Evolutionary conservation across 768 basidiomycete species (phyloP), one percentile per base, ranked within the genome.

Genomic region (Ramaria sp.): DNA sequence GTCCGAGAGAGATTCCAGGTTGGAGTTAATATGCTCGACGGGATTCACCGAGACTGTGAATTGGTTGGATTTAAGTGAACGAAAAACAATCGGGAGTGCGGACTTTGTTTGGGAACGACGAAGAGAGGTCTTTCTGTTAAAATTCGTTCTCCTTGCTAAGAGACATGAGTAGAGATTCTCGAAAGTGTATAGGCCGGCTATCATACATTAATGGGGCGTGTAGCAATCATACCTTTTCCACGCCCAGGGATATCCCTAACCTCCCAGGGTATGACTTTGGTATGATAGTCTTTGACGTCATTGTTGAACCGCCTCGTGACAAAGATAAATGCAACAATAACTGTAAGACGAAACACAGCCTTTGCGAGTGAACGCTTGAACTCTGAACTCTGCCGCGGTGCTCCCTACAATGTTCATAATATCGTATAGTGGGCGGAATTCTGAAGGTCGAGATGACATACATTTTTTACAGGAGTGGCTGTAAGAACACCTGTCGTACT

Each of bases 81-180:
- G 16, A 41, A n/a, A 28, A 41, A 30, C 34, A 36, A 44, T 10
- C 3, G 15, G 36, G n/a, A 12, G 50, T 37, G 64, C 75, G 48
- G 47, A 83, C 82, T 70, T 57, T 71, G 63, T 44, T 57, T 63
- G 4, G 81, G 79, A 5, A 82, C 73, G 5, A 70, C 58, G 58
- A 85, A 75, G 1, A 81, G 64, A 4, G 82, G 80, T 41, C 65
- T 65, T 62, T 85, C 82, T 39, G 69, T 72, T 3, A 82, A 67
- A 15, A 85, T 58, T 1, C 77, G 65, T 60, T 84, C 81, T 48
- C 81, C 82, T 73, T 74, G 80, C 78, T 79, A 56, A 25, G 30
- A 34, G 13, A 9, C 8, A 34, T 34, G 8, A 36, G 34, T 38
- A 16, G 15, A 50, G 32, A 59, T 1, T 10, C 9, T 22, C 38